A percentile compares a stretch with the other conserved stretches of the same genome.
Conservation (phyloP, 1,284 basidiomycete genomes). For the Ceratobasidium sp. region DNA sequence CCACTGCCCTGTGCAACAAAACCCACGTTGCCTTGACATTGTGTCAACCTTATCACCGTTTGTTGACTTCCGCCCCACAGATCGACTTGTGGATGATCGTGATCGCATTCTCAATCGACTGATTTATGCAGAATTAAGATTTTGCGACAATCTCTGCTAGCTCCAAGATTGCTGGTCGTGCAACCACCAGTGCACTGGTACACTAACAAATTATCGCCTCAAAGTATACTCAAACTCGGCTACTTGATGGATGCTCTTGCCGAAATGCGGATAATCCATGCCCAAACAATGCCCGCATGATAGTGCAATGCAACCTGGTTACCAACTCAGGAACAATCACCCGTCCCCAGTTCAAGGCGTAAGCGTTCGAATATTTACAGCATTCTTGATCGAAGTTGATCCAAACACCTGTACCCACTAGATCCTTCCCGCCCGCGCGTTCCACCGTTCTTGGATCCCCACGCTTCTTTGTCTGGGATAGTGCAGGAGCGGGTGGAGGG, state of each 20-base stretch:
- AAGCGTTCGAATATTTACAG: neutral
- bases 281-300: too few species aligned
- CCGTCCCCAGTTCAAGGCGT: neutral
- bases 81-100: neutral
- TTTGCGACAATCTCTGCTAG: too few species aligned
- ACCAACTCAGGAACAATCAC: slow-evolving; percentile 30
- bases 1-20: neutral
- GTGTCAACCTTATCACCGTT: neutral
- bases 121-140: too few species aligned
- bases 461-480: neutral
- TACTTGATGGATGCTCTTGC: too few species aligned
- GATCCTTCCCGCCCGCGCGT: neutral
- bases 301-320: neutral
- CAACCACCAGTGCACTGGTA: too few species aligned
- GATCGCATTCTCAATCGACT: neutral
- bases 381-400: neutral
- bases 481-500: neutral
- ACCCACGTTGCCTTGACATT: slow-evolving; percentile 9
- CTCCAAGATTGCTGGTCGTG: too few species aligned
- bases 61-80: neutral
- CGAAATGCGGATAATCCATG: too few species aligned
- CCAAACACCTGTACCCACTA: neutral
- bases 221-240: too few species aligned
- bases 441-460: neutral
- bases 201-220: too few species aligned